Conservation (phyloP, 371 early-diverging fungal genomes). For the Choanephora cucurbitarum region DNA sequence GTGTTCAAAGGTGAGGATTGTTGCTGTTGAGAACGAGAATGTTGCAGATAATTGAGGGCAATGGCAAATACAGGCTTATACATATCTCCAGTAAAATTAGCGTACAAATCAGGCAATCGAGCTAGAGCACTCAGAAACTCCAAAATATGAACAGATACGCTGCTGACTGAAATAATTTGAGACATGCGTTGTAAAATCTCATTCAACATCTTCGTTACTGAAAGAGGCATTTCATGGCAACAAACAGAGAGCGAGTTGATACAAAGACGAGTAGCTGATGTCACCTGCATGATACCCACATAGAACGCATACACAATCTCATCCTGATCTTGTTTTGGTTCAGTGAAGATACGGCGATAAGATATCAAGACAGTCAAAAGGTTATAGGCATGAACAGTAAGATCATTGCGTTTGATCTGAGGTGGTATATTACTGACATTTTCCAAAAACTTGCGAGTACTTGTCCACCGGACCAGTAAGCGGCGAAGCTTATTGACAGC, state of each 20-base stretch:
- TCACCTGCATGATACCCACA: constrained; percentile 76
- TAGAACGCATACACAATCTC: constrained; percentile 78
- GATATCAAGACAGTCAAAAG: constrained; percentile 72
- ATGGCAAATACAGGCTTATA: constrained; percentile 91
- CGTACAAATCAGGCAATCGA: constrained; percentile 76
- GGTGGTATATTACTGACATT: constrained; percentile 56
- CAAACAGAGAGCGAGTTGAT: constrained; percentile 83
- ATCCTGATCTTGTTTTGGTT: constrained; percentile 63
- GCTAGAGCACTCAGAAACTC: constrained; percentile 90
- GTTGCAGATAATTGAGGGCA: constrained; percentile 86
- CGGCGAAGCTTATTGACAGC: constrained; percentile 57
- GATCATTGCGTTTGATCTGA: constrained; percentile 60
- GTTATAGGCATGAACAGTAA: constrained; percentile 68
- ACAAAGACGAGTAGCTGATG: constrained; percentile 75
- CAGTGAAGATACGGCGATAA: constrained; percentile 73
- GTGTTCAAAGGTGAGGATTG: constrained; percentile 11
- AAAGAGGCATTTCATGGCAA: constrained; percentile 80
- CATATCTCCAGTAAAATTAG: constrained; percentile 82
- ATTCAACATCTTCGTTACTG: constrained; percentile 76
- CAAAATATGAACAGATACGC: constrained; percentile 84
- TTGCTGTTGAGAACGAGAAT: constrained; percentile 55
- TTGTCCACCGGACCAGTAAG: constrained; percentile 55
- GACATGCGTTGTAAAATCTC: constrained; percentile 75
- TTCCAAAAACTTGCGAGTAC: constrained; percentile 55
- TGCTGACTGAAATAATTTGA: constrained; percentile 80